Evolutionary conservation across 208 protist genomes (phyloP).

Genomic region (Naegleria gruberi): DNA sequence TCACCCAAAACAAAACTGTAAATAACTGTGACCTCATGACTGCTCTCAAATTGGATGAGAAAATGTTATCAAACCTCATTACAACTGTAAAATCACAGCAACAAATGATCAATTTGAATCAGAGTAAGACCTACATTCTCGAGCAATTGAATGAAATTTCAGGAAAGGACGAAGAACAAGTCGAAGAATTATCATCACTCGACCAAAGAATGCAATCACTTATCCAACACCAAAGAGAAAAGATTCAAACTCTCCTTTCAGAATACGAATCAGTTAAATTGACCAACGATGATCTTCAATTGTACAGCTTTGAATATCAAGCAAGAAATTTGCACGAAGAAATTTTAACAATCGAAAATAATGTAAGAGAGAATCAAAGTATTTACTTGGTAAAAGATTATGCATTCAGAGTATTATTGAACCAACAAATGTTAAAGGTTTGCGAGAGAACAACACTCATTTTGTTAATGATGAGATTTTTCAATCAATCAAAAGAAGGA

Average conservation of each 20-base stretch:
- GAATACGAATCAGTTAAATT: background rate
- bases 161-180: background rate
- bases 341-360: background rate
- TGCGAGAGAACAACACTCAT: background rate
- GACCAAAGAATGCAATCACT: background rate
- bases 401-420: background rate
- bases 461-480: background rate
- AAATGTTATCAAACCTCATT: background rate
- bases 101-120: background rate
- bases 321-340: background rate
- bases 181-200: background rate
- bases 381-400: background rate
- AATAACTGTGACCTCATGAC: background rate
- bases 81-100: background rate
- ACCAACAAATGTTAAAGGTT: background rate
- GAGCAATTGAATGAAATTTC: background rate
- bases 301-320: background rate
- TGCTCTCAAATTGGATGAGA: background rate
- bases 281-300: background rate
- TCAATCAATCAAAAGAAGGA: background rate
- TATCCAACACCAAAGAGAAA: background rate
- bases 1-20: background rate
- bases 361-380: background rate
- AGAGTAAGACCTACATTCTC: background rate
- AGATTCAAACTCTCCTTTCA: background rate